These are phyloP conservation scores for Euclidium syriacum DNA, from an alignment of 345 rosid genomes.

Conservation along the genomic window DNA sequence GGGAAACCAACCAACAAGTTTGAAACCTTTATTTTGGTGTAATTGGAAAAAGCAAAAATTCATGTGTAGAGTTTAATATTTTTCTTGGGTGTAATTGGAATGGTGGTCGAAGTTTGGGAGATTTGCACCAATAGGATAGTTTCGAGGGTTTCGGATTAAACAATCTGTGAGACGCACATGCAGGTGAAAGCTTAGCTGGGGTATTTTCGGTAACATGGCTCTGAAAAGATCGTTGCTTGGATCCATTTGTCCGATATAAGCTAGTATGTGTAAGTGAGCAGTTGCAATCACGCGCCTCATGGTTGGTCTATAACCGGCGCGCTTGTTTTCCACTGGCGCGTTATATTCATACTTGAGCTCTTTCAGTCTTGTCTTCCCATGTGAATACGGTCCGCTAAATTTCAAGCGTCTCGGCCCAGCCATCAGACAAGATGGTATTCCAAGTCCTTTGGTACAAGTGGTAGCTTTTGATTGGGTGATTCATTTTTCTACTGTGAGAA, in stretches of 20 bases:
- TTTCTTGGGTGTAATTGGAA: no score
- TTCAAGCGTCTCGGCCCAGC: background rate
- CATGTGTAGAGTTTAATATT: no score
- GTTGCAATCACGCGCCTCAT: background rate
- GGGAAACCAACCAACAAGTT: no score
- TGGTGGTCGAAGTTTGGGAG: no score
- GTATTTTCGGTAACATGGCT: background rate
- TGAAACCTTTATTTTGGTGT: no score
- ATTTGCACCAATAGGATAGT: no score
- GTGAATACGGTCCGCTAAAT: background rate
- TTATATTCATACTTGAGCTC: no score
- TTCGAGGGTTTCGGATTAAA: background rate
- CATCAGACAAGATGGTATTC: background rate
- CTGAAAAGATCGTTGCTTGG: background rate
- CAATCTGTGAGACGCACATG: constrained; percentile 1
- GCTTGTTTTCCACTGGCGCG: background rate
- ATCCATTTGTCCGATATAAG: background rate
- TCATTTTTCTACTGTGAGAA: background rate
- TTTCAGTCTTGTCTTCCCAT: no score
- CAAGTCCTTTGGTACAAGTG: background rate
- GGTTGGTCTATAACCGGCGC: background rate
- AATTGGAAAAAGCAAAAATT: no score
- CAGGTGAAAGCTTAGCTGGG: background rate
- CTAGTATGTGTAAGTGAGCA: background rate
- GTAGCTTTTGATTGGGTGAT: background rate